These are phyloP conservation scores for Aspergillus mulundensis DNA, from an alignment of 495 filamentous ascomycete species.

Conservation along the genomic window DNA sequence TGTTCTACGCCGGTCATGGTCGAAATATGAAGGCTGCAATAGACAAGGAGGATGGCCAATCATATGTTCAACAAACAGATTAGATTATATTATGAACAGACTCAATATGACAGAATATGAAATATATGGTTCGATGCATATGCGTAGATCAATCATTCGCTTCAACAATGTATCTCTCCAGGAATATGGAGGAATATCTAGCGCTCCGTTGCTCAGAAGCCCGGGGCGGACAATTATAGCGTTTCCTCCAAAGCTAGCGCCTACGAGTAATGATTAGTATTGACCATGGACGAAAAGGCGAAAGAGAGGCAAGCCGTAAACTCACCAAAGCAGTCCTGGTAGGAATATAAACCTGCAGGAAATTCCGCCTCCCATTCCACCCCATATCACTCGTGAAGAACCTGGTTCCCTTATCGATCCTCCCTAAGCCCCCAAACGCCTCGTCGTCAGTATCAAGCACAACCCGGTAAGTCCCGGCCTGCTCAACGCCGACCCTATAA, in stretches of 20 bases:
- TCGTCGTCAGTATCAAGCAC: constrained; percentile 77
- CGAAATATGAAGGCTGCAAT: no score
- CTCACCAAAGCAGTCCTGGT: constrained; percentile 81
- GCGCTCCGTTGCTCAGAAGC: neutral
- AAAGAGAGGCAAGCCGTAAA: constrained; percentile 8
- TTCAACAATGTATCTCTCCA: no score
- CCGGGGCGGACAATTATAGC: constrained; percentile 19
- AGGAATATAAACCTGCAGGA: constrained; percentile 88
- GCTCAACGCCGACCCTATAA: constrained; percentile 85
- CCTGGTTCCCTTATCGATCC: constrained; percentile 69
- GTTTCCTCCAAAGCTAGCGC: constrained; percentile 51
- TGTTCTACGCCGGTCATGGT: no score
- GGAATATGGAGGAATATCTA: no score
- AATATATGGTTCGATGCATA: neutral
- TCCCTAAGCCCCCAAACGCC: constrained; percentile 73
- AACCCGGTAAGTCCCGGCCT: constrained; percentile 79
- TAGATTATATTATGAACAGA: neutral
- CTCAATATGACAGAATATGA: neutral
- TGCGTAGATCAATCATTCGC: no score
- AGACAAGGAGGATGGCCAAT: neutral
- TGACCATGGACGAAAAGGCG: neutral
- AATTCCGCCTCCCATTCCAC: constrained; percentile 89
- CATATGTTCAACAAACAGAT: neutral
- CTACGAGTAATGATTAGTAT: constrained; percentile 26
- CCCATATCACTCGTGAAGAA: constrained; percentile 87